phyloP scores from a whole-genome alignment of 768 basidiomycete genomes.

The Cantharellus anzutake region DNA sequence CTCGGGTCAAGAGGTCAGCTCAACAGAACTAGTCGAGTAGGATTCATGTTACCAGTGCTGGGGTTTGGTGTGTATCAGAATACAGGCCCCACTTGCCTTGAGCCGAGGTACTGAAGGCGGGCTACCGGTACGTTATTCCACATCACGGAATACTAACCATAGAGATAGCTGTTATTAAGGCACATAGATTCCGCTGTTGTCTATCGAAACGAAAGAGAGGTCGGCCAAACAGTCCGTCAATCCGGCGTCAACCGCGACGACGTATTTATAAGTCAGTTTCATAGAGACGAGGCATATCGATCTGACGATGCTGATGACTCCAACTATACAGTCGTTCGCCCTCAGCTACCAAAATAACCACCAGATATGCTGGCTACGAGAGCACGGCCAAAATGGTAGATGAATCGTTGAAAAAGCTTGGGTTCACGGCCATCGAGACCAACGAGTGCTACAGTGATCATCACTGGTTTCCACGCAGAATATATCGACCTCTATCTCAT shows the following conservation, averaged over 20 bases:
- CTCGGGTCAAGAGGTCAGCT: too few species aligned
- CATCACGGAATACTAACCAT: too few species aligned
- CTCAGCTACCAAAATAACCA: slow-evolving; percentile 48
- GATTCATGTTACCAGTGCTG: slow-evolving; percentile 39
- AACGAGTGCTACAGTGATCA: neutral
- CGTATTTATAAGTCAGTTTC: slow-evolving; percentile 47
- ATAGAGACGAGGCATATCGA: too few species aligned
- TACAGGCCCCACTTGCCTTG: slow-evolving; percentile 27
- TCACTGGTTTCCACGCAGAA: slow-evolving; percentile 16
- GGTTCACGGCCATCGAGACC: slow-evolving; percentile 21
- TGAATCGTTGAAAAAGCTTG: slow-evolving; percentile 36
- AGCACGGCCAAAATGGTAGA: slow-evolving; percentile 35
- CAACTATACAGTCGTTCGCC: too few species aligned
- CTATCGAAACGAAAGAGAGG: slow-evolving; percentile 4
- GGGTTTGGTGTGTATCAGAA: slow-evolving; percentile 60
- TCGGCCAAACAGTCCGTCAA: slow-evolving; percentile 4
- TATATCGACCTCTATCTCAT: slow-evolving; percentile 65
- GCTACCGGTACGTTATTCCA: slow-evolving; percentile 35
- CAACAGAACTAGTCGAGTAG: too few species aligned
- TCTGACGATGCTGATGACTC: too few species aligned
- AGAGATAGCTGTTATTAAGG: too few species aligned
- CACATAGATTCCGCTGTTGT: slow-evolving; percentile 26
- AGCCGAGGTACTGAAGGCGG: slow-evolving; percentile 41
- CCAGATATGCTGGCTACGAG: slow-evolving; percentile 38
- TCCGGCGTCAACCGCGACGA: slow-evolving; percentile 22